Evolutionary conservation across 495 filamentous ascomycete genomes (phyloP), one percentile per base, ranked within the genome.

Genomic region (Zalerion maritima): DNA sequence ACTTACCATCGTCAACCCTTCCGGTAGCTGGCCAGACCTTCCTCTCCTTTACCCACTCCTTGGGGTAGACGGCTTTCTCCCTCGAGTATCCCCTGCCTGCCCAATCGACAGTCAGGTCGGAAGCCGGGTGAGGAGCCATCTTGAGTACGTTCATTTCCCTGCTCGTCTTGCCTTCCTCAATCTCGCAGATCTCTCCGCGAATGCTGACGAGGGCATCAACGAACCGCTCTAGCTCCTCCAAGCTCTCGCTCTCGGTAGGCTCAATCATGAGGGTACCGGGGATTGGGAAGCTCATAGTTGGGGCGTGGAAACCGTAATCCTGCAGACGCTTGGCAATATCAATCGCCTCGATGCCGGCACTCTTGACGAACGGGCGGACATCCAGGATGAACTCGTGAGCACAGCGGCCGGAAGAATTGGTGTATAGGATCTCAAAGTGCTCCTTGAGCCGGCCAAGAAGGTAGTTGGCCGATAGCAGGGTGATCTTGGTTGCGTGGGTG

Each of bases 381-480:
- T 97, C 89, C 26, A 97, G 76, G 52, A 97, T 97, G 61, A 97
- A 97, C 60, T 97, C 89, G 63, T 97, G 89, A 0, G 89, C 89
- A 42, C 89, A 97, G 29, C 87, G 79, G 17, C 76, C 78, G 31
- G 80, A 68, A 20, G 66, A 62, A 53, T 96, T 96, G 34, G 85
- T 91, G 62, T 96, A 96, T 8, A 96, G 63, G 43, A 97, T 85
- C 6, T 71, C 65, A 54, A 87, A 97, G 60, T 96, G 77, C 6
- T 74, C 71, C 46, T 80, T 75, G n/a, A 97, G 76, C 30, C 81
- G 78, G 27, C 81, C 76, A 36, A 94, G 77, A 55, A 97, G 83
- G 62, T 97, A 97, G 65, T 97, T 97, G 31, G 89, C 89, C 57
- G 93, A 96, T 22, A 97, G 73, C 17, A 97, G 60, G 8, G 83